Evolutionary conservation across 441 rosid genomes (phyloP).

Genomic region (Populus hybrid): DNA sequence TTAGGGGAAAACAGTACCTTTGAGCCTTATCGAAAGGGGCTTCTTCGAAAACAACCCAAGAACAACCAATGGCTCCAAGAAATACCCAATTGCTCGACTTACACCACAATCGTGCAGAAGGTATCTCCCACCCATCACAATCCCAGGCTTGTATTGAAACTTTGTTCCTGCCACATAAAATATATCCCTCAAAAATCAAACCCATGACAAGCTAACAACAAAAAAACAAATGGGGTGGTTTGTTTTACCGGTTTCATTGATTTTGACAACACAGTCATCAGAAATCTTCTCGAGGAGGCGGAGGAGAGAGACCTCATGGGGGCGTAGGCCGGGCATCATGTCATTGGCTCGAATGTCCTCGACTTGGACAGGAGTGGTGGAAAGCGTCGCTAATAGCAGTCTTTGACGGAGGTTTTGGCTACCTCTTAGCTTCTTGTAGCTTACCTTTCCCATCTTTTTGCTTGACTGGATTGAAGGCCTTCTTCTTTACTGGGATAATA

Average conservation of each 20-base stretch:
- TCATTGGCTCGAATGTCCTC: conserved; percentile 68
- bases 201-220: background rate
- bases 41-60: conserved; percentile 73
- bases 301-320: conserved; percentile 73
- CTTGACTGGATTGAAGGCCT: background rate
- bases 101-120: conserved; percentile 65
- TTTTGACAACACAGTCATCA: conserved; percentile 65
- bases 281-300: conserved; percentile 65
- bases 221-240: background rate
- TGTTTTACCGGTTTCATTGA: conserved; percentile 68
- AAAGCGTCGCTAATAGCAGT: conserved; percentile 65
- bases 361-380: conserved; percentile 53
- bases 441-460: conserved; percentile 57
- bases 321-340: conserved; percentile 69
- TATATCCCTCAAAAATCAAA: background rate
- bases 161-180: conserved; percentile 49
- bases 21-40: conserved; percentile 61
- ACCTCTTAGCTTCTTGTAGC: conserved; percentile 59
- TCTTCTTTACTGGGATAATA: background rate
- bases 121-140: conserved; percentile 68
- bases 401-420: conserved; percentile 71
- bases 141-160: conserved; percentile 75
- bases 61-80: conserved; percentile 73
- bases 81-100: conserved; percentile 77
- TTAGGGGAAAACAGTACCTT: conserved; percentile 37